Conservation (phyloP, 257 asterid species). For the Jacaranda copaia region DNA sequence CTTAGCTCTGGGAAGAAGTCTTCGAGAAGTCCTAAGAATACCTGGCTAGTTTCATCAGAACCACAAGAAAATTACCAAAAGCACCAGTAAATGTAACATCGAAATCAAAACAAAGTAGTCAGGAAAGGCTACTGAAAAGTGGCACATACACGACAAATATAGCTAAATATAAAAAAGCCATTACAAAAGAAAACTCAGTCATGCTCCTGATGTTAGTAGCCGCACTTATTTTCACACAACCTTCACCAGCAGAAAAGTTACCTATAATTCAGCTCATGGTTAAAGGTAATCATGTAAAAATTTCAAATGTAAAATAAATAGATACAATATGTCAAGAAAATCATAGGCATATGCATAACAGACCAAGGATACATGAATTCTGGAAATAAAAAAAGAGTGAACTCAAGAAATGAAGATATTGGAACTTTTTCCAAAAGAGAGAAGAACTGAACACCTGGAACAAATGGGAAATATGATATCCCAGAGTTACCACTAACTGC, state of each 20-base stretch:
- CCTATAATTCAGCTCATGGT: background rate
- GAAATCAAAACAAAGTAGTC: background rate
- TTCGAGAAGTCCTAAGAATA: conserved; percentile 55
- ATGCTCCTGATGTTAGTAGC: background rate
- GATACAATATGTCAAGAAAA: background rate
- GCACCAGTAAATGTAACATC: conserved; percentile 16
- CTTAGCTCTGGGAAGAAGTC: conserved; percentile 47
- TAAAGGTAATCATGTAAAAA: background rate
- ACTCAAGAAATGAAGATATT: background rate
- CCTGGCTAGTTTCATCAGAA: conserved; percentile 76
- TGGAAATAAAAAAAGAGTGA: background rate
- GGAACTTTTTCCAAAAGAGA: conserved; percentile 3
- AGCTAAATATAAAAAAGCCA: background rate
- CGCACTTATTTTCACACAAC: background rate
- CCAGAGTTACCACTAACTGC: conserved; percentile 5
- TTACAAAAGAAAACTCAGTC: background rate
- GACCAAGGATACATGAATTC: background rate
- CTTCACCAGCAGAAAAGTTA: background rate
- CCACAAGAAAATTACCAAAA: conserved; percentile 35
- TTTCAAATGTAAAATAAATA: conserved; percentile 20
- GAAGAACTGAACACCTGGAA: conserved; percentile 11
- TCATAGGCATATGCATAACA: background rate
- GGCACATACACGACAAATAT: background rate
- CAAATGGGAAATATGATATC: background rate
- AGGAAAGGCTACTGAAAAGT: background rate